Conservation (phyloP, 352 stramenopile genomes). For the Phytophthora constricta region DNA sequence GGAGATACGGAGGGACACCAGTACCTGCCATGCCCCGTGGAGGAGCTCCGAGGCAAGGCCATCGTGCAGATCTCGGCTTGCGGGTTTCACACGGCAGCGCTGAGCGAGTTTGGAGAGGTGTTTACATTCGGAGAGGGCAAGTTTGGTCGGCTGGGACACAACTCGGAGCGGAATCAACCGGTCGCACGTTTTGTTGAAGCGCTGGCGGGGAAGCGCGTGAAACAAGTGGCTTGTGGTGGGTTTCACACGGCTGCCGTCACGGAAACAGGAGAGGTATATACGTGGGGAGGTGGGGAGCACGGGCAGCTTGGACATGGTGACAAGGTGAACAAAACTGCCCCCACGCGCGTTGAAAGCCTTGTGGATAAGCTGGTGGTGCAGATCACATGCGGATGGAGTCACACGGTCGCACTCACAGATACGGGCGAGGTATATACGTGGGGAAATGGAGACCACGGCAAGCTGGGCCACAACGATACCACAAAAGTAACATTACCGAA, state of each 20-base stretch:
- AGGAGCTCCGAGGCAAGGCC: slow-evolving; percentile 85
- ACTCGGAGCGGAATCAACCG: slow-evolving; percentile 83
- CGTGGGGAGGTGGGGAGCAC: slow-evolving; percentile 92
- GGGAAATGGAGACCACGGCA: slow-evolving; percentile 94
- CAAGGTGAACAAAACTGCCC: slow-evolving; percentile 95
- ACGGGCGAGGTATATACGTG: slow-evolving; percentile 94
- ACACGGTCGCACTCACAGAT: slow-evolving; percentile 94
- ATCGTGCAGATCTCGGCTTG: slow-evolving; percentile 92
- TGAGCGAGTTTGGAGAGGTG: slow-evolving; percentile 90
- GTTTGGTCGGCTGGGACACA: slow-evolving; percentile 86
- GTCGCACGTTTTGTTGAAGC: slow-evolving; percentile 77
- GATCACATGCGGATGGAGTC: slow-evolving; percentile 96
- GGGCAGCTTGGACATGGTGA: slow-evolving; percentile 97
- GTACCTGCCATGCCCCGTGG: slow-evolving; percentile 92
- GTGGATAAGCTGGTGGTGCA: slow-evolving; percentile 91
- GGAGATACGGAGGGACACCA: slow-evolving; percentile 96
- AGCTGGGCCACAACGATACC: slow-evolving; percentile 94
- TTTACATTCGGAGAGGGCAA: slow-evolving; percentile 95
- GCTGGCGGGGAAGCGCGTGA: slow-evolving; percentile 75
- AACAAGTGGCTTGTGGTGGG: slow-evolving; percentile 89
- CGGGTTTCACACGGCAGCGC: slow-evolving; percentile 85
- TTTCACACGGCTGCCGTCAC: slow-evolving; percentile 90
- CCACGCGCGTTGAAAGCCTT: slow-evolving; percentile 92
- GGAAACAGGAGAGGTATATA: slow-evolving; percentile 87
- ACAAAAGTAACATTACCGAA: slow-evolving; percentile 96